Evolutionary conservation across 139 green algal genomes (phyloP), one percentile per base, ranked within the genome.

Genomic region (Astrephomene gubernaculifera): DNA sequence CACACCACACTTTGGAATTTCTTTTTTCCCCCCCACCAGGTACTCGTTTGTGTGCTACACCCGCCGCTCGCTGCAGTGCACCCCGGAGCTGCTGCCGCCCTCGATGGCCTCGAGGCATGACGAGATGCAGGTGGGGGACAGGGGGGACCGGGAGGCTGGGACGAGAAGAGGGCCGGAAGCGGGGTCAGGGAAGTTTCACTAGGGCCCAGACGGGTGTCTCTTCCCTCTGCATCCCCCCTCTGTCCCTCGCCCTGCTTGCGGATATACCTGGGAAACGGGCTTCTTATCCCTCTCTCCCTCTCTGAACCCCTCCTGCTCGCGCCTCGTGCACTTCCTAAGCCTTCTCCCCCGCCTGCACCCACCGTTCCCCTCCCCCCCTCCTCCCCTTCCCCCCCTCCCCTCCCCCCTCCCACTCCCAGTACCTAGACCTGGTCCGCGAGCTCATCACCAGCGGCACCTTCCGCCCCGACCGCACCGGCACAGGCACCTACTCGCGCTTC

Each of bases 391-490:
- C 31, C 73, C 73, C 36, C 31, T 17, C 49, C 73, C 49, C 49
- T 31, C 52, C 19, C 52, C 73, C 19, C 76, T n/a, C n/a, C n/a
- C n/a, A n/a, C 49, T 38, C 57, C 61, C 95, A 99, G 95, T 99
- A 99, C 75, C 91, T 99, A 35, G 92, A 99, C 4, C 91, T 99
- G 80, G 93, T 99, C 17, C 45, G 87, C 0, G 93, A 98, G 27
- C 91, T 99, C 71, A 96, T 99, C 22, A 64, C 87, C 2, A 91
- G 89, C 24, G 98, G 98, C 52, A 86, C 89, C 52, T 83, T 85
- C 49, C 91, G 93, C 0, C 95, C 92, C 21, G 97, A 99, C 91
- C 92, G 98, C 49, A 99, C 98, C 5, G 98, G 98, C 83, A 99
- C 97, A 6, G 97, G 96, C 52, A 99, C 97, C 19, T 90, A 96